These are phyloP conservation scores for Circinella minor DNA, from an alignment of 371 early-diverging fungal genomes.

Conservation along the genomic window DNA sequence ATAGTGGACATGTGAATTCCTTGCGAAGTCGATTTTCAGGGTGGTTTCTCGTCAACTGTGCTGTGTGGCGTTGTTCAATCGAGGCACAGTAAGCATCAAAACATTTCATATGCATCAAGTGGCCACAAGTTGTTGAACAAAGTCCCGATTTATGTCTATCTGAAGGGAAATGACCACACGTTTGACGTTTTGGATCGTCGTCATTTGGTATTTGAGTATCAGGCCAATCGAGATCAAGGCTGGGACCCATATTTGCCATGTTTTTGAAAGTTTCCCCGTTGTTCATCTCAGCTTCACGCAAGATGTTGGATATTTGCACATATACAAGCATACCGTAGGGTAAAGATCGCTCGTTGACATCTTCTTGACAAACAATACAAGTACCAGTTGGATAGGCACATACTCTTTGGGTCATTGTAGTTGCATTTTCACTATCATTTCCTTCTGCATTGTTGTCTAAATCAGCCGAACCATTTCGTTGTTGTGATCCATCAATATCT, in stretches of 20 bases:
- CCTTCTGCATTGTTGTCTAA: conserved; percentile 10
- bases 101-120: conserved; percentile 93
- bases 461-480: background rate
- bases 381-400: conserved; percentile 80
- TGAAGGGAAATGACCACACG: conserved; percentile 53
- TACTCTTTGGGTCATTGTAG: conserved; percentile 29
- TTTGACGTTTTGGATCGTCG: conserved; percentile 1
- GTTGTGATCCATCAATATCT: background rate
- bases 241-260: conserved; percentile 50
- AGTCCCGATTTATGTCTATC: conserved; percentile 61
- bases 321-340: conserved; percentile 85
- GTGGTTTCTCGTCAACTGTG: conserved; percentile 83
- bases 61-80: conserved; percentile 75
- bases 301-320: conserved; percentile 78
- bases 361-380: conserved; percentile 96
- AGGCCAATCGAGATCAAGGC: conserved; percentile 50
- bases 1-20: conserved; percentile 94
- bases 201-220: conserved; percentile 33
- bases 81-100: conserved; percentile 85
- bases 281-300: conserved; percentile 69
- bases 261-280: conserved; percentile 51
- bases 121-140: conserved; percentile 89
- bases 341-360: conserved; percentile 68
- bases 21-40: conserved; percentile 81
- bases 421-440: background rate